Conservation (phyloP, 192 early-diverging fungal species). For the Backusella parvicylindrica region DNA sequence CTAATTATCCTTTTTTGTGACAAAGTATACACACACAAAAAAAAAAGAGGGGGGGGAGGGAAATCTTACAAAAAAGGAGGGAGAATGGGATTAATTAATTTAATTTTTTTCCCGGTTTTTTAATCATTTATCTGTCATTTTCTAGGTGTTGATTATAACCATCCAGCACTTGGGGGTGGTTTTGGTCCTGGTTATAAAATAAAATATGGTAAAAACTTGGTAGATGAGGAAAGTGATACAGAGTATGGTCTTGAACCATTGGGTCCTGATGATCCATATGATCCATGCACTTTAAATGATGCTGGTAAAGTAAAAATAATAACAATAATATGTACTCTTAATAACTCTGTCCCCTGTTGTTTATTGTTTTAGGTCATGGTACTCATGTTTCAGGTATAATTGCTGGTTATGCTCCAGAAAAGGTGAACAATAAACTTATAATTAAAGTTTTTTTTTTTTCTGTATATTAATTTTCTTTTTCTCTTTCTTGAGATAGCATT, state of each 20-base stretch:
- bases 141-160: slow-evolving; percentile 51
- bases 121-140: neutral
- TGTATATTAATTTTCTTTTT: slow-evolving; percentile 7
- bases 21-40: neutral
- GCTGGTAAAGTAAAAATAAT: neutral
- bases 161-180: slow-evolving; percentile 63
- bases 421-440: slow-evolving; percentile 3
- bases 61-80: neutral
- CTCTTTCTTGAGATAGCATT: slow-evolving; percentile 19
- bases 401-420: slow-evolving; percentile 26
- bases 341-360: neutral
- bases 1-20: neutral
- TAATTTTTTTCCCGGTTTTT: neutral
- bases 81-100: neutral
- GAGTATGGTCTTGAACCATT: neutral
- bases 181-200: slow-evolving; percentile 60
- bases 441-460: neutral
- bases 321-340: neutral
- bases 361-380: slow-evolving; percentile 48
- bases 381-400: slow-evolving; percentile 65
- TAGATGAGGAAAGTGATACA: slow-evolving; percentile 47
- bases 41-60: neutral
- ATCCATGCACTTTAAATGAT: slow-evolving; percentile 19
- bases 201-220: slow-evolving; percentile 58
- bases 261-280: slow-evolving; percentile 42